Percentiles rank a stretch among this genome's conserved stretches.
Evolutionary conservation across 192 early-diverging fungal genomes (phyloP).

Genomic region (Backusella morwellensis): DNA sequence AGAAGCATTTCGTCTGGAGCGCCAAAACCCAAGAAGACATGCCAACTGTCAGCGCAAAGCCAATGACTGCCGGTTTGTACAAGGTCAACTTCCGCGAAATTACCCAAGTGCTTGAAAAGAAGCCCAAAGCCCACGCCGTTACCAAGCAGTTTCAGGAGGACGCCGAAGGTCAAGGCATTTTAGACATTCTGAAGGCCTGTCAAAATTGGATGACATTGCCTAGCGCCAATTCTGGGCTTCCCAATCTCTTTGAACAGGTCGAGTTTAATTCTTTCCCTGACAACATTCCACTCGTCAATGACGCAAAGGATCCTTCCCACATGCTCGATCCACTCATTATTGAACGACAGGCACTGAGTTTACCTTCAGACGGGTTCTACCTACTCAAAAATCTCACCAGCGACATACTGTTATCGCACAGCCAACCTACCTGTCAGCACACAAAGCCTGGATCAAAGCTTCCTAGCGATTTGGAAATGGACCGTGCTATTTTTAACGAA

Average conservation of each 20-base stretch:
- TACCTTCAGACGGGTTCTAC: constrained; percentile 61
- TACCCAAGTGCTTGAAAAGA: background rate
- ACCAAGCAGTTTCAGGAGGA: constrained; percentile 18
- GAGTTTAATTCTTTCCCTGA: constrained; percentile 46
- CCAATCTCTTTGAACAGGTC: constrained; percentile 46
- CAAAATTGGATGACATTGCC: constrained; percentile 45
- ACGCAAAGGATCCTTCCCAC: constrained; percentile 59
- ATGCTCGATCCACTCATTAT: constrained; percentile 66
- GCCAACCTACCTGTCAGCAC: constrained; percentile 72
- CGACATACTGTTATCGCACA: constrained; percentile 62
- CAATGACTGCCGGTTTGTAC: constrained; percentile 14
- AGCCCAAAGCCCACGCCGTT: constrained; percentile 10
- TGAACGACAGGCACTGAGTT: constrained; percentile 58
- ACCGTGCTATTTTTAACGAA: constrained; percentile 67
- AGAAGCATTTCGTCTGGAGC: constrained; percentile 52
- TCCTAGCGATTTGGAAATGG: constrained; percentile 68
- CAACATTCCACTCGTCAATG: constrained; percentile 41
- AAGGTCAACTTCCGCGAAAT: constrained; percentile 2
- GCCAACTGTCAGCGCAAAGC: no score
- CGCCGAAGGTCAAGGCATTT: background rate
- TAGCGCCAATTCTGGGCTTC: constrained; percentile 40
- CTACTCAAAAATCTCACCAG: constrained; percentile 66
- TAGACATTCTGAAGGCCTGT: constrained; percentile 16
- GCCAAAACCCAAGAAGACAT: constrained; percentile 36
- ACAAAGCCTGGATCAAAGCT: constrained; percentile 58